Base-by-base conservation (phyloP, 371 early-diverging fungal genomes). In the Gilbertella persicaria region DNA sequence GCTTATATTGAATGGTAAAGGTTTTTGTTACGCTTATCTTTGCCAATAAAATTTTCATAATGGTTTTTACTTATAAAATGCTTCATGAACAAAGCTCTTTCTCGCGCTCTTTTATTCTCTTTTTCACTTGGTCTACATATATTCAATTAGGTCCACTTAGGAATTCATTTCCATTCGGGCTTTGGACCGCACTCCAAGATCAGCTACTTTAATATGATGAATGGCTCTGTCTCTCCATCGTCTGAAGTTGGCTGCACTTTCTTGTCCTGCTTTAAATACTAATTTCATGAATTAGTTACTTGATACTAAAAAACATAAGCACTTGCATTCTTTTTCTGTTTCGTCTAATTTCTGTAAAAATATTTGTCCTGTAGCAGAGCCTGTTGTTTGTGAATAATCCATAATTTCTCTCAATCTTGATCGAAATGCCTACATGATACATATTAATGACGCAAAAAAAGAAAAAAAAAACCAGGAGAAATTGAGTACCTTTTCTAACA, bases 281-380 rank as follows among this genome's bases (percentile, higher is more conserved):
- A 53, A 5, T 25, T 13, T 23, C 17, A 19, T 24, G 14, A 7
- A 9, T 67, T 46, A 2, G 33, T 10, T 28, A 23, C 16, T 35
- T 25, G 20, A 23, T 10, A 4, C 25, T 21, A 43, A 35, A 19
- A 26, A 13, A 6, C 26, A 2, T 36, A 6, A 10, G 25, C 12
- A 45, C 70, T 66, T 69, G 61, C 78, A 55, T 47, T 73, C 78
- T 63, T 63, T 71, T 46, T 77, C 78, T 14, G 78, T 77, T 46
- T 77, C 73, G 43, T 77, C 78, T 29, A 77, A 36, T 40, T 55
- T 68, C n/a, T 69, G 72, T 29, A 71, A 43, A 42, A 71, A 77
- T 13, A 67, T 68, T 44, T 68, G 65, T 14, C 70, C 67, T 12
- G 44, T 44, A 7, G 58, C 35, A 30, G 63, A 44, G 3, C 67